Base-by-base conservation (phyloP, 495 filamentous ascomycete species). In the Margaritispora aquatica region DNA sequence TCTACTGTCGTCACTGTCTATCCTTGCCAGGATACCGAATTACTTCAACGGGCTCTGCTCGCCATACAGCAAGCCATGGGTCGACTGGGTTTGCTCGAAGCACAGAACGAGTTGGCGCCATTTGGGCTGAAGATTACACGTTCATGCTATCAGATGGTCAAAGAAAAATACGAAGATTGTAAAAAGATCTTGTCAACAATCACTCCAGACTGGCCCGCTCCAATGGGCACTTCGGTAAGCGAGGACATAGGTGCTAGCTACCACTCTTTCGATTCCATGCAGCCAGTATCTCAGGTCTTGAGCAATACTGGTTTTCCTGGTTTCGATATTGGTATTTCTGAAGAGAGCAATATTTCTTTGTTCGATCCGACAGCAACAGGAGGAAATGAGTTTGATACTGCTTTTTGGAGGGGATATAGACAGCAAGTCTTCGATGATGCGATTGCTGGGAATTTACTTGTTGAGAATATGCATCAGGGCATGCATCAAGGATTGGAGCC, bases 351-450 rank as follows among this genome's bases (percentile, higher is more conserved):
- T 2, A 20, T 31, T 10, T 17, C 8, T 10, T 13, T 9, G 26
- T 2, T 19, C 9, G 26, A 54, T 26, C 24, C 13, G 26, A 4
- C 34, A 2, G 51, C n/a, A 20, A 4, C 34, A 2, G 51, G 29
- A 20, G 34, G 24, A 17, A 36, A 54, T 26, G 51, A 54, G 21
- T 29, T 29, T 29, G 24, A 21, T 11, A 31, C 29, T 31, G 29
- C 51, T 2, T 54, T 26, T 20, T 54, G 51, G 51, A 31, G 29
- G 51, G 51, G n/a, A 5, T 54, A 54, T 54, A 29, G 51, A 54
- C 23, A 54, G 15, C 24, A 9, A 20, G 51, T 54, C 26, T 54
- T 54, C 29, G 19, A 31, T 20, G 51, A 54, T 54, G 51, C 51
- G 2, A 54, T 26, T n/a, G 15, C 11, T 34, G n/a, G n/a, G n/a